These are phyloP conservation scores for Dryadomyces quercivorus DNA, from an alignment of 2,329 filamentous ascomycete species.

Conservation along the genomic window DNA sequence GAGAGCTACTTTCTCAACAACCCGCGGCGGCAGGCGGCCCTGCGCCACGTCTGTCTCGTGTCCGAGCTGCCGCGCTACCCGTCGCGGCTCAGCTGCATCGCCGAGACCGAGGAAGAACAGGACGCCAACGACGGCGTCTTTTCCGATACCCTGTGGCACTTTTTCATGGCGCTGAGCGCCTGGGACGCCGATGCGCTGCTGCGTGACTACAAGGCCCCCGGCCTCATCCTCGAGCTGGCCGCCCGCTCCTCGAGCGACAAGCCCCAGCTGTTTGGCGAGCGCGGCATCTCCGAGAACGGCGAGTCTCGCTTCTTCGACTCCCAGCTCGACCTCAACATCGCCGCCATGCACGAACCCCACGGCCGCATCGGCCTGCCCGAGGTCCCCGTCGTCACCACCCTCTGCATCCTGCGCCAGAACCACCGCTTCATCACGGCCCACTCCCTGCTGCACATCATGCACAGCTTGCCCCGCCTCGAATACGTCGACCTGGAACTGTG, in stretches of 20 bases:
- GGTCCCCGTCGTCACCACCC: conserved; percentile 11
- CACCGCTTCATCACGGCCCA: conserved; percentile 13
- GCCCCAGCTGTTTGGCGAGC: conserved; percentile 4
- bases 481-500: conserved; percentile 14
- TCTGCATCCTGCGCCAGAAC: conserved; percentile 12
- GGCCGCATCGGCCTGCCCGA: conserved; percentile 13
- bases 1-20: conserved; percentile 12
- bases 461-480: conserved; percentile 11
- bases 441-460: conserved; percentile 12
- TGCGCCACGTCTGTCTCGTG: conserved; percentile 13
- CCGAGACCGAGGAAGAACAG: conserved; percentile 15
- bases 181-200: conserved; percentile 12
- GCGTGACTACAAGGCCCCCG: conserved; percentile 3
- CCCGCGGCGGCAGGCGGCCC: conserved; percentile 11
- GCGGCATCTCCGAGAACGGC: conserved; percentile 2
- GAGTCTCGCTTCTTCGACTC: conserved; percentile 7
- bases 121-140: conserved; percentile 16
- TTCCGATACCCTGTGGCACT: conserved; percentile 13
- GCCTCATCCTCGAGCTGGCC: conserved; percentile 15
- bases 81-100: conserved; percentile 8
- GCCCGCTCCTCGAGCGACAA: conserved; percentile 13
- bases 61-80: conserved; percentile 15
- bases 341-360: conserved; percentile 10
- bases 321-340: conserved; percentile 5
- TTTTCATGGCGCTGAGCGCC: conserved; percentile 14